Percentiles rank a stretch among this genome's conserved stretches.
Evolutionary conservation across 169 alveolate species (phyloP).

Genomic region (Babesia microti): DNA sequence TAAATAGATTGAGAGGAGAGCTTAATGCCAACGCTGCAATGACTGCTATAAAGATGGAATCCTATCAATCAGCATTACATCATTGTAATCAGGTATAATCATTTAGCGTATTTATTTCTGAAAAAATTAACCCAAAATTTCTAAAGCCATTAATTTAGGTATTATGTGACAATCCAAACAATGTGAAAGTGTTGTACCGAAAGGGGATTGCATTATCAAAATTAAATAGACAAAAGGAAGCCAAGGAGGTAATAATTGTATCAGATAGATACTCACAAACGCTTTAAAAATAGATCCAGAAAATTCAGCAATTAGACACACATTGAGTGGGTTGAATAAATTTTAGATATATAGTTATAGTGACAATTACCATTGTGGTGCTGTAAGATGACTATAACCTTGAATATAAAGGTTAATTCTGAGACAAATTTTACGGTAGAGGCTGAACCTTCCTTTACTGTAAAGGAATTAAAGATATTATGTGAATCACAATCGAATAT

Average conservation of each 20-base stretch:
- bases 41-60: conserved; percentile 13
- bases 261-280: not conserved
- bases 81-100: conserved; percentile 31
- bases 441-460: conserved; percentile 37
- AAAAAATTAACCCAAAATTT: too few species aligned
- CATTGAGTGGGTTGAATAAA: conserved; percentile 14
- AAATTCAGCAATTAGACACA: conserved; percentile 8
- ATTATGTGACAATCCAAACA: conserved; percentile 2
- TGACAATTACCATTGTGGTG: too few species aligned
- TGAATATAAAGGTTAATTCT: conserved; percentile 37
- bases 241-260: conserved; percentile 12
- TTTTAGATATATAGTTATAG: conserved; percentile 1
- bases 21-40: conserved; percentile 33
- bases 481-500: conserved; percentile 35
- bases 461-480: conserved; percentile 33
- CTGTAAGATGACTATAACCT: conserved; percentile 17
- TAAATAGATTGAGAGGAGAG: conserved; percentile 7
- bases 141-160: too few species aligned
- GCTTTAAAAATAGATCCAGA: conserved; percentile 10
- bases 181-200: conserved; percentile 33
- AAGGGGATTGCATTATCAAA: conserved; percentile 18
- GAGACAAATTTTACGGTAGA: conserved; percentile 42
- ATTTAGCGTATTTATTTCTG: not conserved
- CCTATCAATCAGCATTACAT: conserved; percentile 11
- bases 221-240: conserved; percentile 12